Evolutionary conservation across 2,329 filamentous ascomycete genomes (phyloP), one percentile per base, ranked within the genome.

Genomic region (Phyllosticta citribraziliensis): DNA sequence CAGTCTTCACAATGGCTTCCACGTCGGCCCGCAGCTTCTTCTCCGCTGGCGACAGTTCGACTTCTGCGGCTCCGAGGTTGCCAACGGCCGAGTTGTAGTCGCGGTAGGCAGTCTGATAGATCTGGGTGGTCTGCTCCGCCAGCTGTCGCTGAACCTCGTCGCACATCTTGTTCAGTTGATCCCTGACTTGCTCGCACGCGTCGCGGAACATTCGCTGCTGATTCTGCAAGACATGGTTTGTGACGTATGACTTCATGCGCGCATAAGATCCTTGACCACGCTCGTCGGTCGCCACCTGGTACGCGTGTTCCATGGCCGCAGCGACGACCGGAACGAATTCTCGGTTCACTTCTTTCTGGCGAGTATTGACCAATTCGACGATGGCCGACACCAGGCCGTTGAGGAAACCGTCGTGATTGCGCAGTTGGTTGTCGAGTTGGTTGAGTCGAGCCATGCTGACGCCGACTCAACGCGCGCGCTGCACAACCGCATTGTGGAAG

Each of bases 231-330:
- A 85, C 75, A 59, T 84, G 75, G 0, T 64, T 52, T 0, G 60
- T 60, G 80, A 86, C 83, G 25, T 72, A 63, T 0, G 55, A 62
- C 64, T 83, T 84, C 79, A 85, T 85, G 2, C 82, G 76, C 40
- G 61, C 70, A 66, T 72, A 84, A 11, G 68, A 73, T 2, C 83
- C 82, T 63, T 64, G 58, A 67, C 78, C 80, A n/a, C 51, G 50
- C 66, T 84, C 79, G 0, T 69, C 64, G 4, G 69, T 63, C 66
- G 81, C 84, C 0, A 55, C 57, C 0, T 72, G 61, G 66, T 86
- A 86, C 0, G 74, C 77, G 2, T 69, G 62, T 1, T 64, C 63
- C 78, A 86, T 83, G 33, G 69, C 70, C 1, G 65, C 52, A 3
- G 71, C 67, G 58, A 86, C 77, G 2, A 73, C 72, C 0, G 81